phyloP scores from a whole-genome alignment of 495 filamentous ascomycete genomes.

The Schizothecium vesticola region DNA sequence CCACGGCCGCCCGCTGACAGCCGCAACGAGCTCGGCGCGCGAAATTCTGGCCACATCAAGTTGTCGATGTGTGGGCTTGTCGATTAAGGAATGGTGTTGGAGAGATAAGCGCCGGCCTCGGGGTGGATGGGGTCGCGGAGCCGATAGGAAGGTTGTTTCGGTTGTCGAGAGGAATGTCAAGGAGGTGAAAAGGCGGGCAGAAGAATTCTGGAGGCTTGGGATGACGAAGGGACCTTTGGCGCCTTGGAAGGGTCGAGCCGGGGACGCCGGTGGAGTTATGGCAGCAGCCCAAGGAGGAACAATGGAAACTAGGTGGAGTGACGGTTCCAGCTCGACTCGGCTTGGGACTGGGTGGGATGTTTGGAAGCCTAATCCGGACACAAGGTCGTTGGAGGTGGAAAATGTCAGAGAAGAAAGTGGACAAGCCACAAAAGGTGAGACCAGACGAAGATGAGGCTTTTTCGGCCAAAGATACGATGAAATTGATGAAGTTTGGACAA shows the following conservation, averaged over 20 bases:
- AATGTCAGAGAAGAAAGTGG: background rate
- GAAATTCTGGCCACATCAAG: conserved; percentile 39
- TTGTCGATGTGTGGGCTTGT: background rate
- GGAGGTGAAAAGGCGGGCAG: background rate
- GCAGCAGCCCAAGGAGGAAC: background rate
- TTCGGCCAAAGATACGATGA: background rate
- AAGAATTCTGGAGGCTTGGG: background rate
- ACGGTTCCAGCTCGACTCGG: background rate
- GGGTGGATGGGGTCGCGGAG: background rate
- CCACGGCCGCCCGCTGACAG: conserved; percentile 34
- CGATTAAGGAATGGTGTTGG: background rate
- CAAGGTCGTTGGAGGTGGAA: background rate
- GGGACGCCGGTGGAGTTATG: background rate
- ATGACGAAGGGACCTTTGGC: background rate
- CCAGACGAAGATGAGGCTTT: background rate
- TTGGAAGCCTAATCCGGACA: background rate
- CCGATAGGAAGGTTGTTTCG: background rate
- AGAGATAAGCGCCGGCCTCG: background rate
- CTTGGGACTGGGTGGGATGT: background rate
- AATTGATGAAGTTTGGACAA: background rate
- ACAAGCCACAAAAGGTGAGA: background rate
- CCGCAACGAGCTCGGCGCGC: conserved; percentile 61
- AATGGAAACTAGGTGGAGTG: background rate
- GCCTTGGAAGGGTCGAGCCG: background rate
- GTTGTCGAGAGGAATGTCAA: background rate